Percentiles rank a stretch among this genome's conserved stretches.
Conservation (phyloP, 495 filamentous ascomycete species). For the Hypoxylon rickii region DNA sequence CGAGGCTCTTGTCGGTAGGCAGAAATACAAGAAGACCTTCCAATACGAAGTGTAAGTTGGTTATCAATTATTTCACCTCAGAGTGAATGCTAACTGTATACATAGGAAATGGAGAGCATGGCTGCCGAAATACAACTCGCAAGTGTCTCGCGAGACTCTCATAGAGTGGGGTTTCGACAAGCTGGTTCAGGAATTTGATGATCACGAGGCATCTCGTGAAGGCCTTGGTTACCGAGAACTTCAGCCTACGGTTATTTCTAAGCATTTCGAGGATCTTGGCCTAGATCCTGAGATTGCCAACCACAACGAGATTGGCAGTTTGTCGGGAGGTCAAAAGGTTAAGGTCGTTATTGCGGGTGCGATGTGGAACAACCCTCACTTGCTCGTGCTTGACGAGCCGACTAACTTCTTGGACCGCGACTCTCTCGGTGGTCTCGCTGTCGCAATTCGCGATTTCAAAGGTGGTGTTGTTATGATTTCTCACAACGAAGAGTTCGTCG, state of each 20-base stretch:
- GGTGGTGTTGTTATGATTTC: constrained; percentile 99
- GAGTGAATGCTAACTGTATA: constrained; percentile 2
- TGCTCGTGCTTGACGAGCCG: constrained; percentile 96
- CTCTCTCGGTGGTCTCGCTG: constrained; percentile 90
- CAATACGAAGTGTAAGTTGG: constrained; percentile 88
- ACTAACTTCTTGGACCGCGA: constrained; percentile 99
- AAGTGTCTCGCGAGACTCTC: constrained; percentile 92
- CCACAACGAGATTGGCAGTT: constrained; percentile 96
- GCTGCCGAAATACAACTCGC: constrained; percentile 90
- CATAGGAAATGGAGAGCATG: constrained; percentile 80
- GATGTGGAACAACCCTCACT: constrained; percentile 99
- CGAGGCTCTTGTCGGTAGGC: constrained; percentile 89
- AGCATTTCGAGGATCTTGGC: constrained; percentile 97
- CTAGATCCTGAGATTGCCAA: constrained; percentile 97
- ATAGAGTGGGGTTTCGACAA: constrained; percentile 84
- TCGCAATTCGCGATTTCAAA: constrained; percentile 96
- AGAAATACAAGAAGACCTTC: constrained; percentile 99
- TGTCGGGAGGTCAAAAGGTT: constrained; percentile 99
- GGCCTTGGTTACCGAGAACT: constrained; percentile 94
- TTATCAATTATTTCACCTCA: background rate
- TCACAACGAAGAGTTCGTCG: constrained; percentile 98
- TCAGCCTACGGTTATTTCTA: constrained; percentile 88
- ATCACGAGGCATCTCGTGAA: constrained; percentile 96
- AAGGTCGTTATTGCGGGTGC: constrained; percentile 98
- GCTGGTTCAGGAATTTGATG: constrained; percentile 95